Evolutionary conservation across 805 yeast species (phyloP), one percentile per base, ranked within the genome.

Genomic region (Candida sakaeoensis): DNA sequence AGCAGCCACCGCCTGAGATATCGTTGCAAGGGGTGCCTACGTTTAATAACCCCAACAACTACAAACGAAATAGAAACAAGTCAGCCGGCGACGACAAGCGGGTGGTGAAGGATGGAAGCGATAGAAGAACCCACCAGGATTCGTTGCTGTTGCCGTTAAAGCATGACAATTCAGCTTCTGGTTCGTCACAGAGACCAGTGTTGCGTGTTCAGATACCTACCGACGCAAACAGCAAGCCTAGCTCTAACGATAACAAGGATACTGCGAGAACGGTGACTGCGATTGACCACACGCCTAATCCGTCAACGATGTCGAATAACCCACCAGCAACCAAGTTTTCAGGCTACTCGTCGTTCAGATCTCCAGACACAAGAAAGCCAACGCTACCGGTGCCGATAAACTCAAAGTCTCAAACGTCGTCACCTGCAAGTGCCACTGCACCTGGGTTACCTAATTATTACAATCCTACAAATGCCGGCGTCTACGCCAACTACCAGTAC

Each of bases 181-280:
- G n/a, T 28, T 4, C 35, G 53, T 45, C 53, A 47, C 52, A 61
- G 36, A 59, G 88, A 43, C 88, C 88, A 1, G 70, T 80, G 1
- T 59, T 82, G 33, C 59, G 85, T 41, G 81, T 82, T 8, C 79
- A 79, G 48, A 82, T 82, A n/a, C 88, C 88, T 1, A 64, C 63
- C 4, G 77, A 70, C 51, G 46, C 63, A 39, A 63, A 65, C 22
- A 34, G 25, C 21, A 41, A 31, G 29, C n/a, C 19, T 7, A 35
- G 25, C 16, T 23, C 16, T n/a, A 9, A 17, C 6, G 29, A 32
- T 25, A 29, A 31, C 17, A 41, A 28, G 18, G 68, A 69, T 54
- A 57, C 74, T 51, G 68, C 74, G 37, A 50, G 65, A 18, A 70
- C 79, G 0, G 52, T 74, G 17, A 68, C 79, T 4, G 77, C 78